phyloP scores from a whole-genome alignment of 768 basidiomycete genomes.

The Hygrocybe punicea region DNA sequence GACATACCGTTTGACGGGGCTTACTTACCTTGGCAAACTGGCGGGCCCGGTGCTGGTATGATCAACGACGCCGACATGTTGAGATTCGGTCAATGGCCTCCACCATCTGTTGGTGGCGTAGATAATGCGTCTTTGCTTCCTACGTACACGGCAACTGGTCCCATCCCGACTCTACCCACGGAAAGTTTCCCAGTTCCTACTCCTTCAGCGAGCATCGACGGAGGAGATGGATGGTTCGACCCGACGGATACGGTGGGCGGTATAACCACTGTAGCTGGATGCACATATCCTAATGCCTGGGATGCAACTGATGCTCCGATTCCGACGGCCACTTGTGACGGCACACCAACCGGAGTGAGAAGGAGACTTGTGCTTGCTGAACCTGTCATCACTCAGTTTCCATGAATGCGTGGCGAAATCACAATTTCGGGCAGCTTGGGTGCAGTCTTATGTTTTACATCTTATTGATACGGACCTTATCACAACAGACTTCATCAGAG shows the following conservation, averaged over 20 bases:
- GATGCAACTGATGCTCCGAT: constrained; percentile 34
- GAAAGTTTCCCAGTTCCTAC: constrained; percentile 31
- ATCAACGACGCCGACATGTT: constrained; percentile 42
- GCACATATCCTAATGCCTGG: constrained; percentile 53
- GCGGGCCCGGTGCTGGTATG: constrained; percentile 56
- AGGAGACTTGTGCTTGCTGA: too few relatives aligned
- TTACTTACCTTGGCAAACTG: constrained; percentile 65
- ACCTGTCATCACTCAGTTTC: too few relatives aligned
- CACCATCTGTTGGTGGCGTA: constrained; percentile 53
- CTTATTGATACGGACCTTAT: too few relatives aligned
- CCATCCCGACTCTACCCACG: constrained; percentile 53
- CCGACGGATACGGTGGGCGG: constrained; percentile 45
- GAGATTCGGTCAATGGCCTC: constrained; percentile 55
- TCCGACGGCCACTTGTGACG: constrained; percentile 31
- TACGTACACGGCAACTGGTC: constrained; percentile 65
- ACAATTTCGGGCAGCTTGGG: too few relatives aligned
- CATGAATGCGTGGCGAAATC: too few relatives aligned
- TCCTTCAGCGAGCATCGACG: constrained; percentile 40
- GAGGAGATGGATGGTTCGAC: constrained; percentile 56
- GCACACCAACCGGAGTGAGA: constrained; percentile 6
- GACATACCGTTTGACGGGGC: constrained; percentile 39
- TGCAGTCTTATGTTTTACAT: too few relatives aligned
- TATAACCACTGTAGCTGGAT: constrained; percentile 50
- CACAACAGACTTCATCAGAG: too few relatives aligned
- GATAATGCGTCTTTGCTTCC: constrained; percentile 50